Conservation (phyloP, 2,329 filamentous ascomycete species). For the Phaeoacremonium minimum region DNA sequence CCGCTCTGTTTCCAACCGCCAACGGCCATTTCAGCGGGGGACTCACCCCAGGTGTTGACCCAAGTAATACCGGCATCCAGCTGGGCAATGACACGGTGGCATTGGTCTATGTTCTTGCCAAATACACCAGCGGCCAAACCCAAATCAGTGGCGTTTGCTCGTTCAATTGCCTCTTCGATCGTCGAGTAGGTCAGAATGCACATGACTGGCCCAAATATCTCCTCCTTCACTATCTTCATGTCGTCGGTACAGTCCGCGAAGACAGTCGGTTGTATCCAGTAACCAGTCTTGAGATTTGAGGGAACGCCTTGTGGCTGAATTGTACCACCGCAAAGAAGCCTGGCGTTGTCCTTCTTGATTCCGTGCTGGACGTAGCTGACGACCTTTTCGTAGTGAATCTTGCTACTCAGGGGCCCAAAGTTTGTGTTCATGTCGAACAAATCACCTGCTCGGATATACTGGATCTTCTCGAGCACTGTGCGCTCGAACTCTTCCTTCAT, state of each 20-base stretch:
- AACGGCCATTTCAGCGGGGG: conserved; percentile 85
- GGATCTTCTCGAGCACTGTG: conserved; percentile 65
- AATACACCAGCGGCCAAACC: conserved; percentile 84
- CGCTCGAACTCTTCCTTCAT: conserved; percentile 67
- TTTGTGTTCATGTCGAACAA: conserved; percentile 71
- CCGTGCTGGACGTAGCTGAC: conserved; percentile 72
- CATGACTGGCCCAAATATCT: conserved; percentile 89
- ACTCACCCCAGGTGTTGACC: conserved; percentile 94
- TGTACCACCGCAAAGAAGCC: conserved; percentile 66
- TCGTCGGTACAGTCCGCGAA: conserved; percentile 81
- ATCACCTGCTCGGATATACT: conserved; percentile 66
- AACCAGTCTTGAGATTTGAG: conserved; percentile 55
- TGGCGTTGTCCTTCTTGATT: conserved; percentile 68
- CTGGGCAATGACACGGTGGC: conserved; percentile 65
- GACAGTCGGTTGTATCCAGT: conserved; percentile 78
- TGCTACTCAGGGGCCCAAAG: conserved; percentile 78
- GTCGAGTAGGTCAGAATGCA: conserved; percentile 70
- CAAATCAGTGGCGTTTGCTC: conserved; percentile 73
- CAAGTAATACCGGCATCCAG: conserved; percentile 85
- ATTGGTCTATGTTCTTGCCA: conserved; percentile 67
- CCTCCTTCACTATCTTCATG: conserved; percentile 77
- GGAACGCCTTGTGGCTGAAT: conserved; percentile 51
- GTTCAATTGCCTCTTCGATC: conserved; percentile 62
- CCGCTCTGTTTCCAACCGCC: conserved; percentile 92
- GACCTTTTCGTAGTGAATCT: conserved; percentile 73